phyloP scores from a whole-genome alignment of 1,284 basidiomycete genomes.

The Farysia itapuensis region DNA sequence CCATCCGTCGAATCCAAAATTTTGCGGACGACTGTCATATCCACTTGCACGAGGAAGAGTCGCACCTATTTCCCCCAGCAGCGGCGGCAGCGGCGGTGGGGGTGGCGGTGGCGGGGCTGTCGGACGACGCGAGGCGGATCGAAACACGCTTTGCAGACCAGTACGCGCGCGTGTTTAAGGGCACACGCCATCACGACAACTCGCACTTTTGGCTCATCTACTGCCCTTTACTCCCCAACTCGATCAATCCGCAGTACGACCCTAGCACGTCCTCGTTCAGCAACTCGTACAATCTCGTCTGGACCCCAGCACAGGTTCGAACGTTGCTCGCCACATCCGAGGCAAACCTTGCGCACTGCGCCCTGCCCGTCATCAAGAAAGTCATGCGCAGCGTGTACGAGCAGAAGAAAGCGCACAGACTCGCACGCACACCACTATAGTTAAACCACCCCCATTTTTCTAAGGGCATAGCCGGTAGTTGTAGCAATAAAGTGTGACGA shows the following conservation, averaged over 20 bases:
- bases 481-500: background rate
- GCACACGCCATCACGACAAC: constrained; percentile 8
- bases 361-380: constrained; percentile 17
- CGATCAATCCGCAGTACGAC: constrained; percentile 42
- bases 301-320: constrained; percentile 51
- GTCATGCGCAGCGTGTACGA: constrained; percentile 29
- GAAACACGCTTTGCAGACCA: constrained; percentile 21
- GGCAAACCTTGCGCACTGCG: constrained; percentile 43
- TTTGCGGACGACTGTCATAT: constrained; percentile 47
- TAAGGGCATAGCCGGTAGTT: too few relatives aligned
- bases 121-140: constrained; percentile 5
- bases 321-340: constrained; percentile 35
- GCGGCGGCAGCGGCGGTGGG: background rate
- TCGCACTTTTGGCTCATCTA: constrained; percentile 42
- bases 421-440: too few relatives aligned
- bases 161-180: constrained; percentile 28
- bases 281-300: constrained; percentile 57
- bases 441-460: too few relatives aligned
- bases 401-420: constrained; percentile 26
- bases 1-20: constrained; percentile 44
- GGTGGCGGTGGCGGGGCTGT: background rate
- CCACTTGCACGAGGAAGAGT: constrained; percentile 10
- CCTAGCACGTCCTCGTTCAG: constrained; percentile 45
- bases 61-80: constrained; percentile 7
- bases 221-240: constrained; percentile 50